Base-by-base conservation (phyloP, 805 yeast species). In the Zygotorulaspora florentina region DNA sequence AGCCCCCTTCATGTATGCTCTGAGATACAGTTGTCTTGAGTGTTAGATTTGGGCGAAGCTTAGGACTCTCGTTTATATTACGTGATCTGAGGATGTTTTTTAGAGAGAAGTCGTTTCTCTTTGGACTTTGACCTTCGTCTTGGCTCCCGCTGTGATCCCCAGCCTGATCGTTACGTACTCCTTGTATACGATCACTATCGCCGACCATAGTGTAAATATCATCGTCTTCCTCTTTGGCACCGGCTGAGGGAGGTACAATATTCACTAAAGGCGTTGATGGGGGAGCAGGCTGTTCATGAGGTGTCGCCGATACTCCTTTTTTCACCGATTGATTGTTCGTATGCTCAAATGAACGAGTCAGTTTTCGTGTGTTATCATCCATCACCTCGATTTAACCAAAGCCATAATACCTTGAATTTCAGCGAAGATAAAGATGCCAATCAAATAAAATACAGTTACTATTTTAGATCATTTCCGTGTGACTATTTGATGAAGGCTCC, bases 331-430 rank as follows among this genome's bases (percentile, higher is more conserved):
- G 36, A 8, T 37, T 36, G 20, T 23, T 30, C 2, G 37, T 41
- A 8, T 53, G 55, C 33, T 56, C 61, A 20, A 53, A 56, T 17
- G 53, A 50, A 3, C 51, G 53, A 2, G 62, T 56, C 9, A 57
- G 42, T 16, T 50, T 50, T 39, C 62, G 54, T 33, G 50, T 55
- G 27, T 37, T 36, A 35, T 34, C 36, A 33, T 33, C 36, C 36
- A 33, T 40, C 17, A 43, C 52, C 61, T 55, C 55, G n/a, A n/a
- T 18, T 31, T 18, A 36, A 35, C 29, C 35, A 28, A 27, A n/a
- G 28, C 13, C 12, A 15, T 27, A 17, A 15, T 11, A 17, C 17
- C 9, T 18, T 34, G 6, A n/a, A 15, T 18, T 6, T 20, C 7
- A 17, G 15, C 11, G 23, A 25, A 26, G 12, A 28, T 28, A 13